phyloP scores from a whole-genome alignment of 371 early-diverging fungal genomes.

The Mortierella sp. region DNA sequence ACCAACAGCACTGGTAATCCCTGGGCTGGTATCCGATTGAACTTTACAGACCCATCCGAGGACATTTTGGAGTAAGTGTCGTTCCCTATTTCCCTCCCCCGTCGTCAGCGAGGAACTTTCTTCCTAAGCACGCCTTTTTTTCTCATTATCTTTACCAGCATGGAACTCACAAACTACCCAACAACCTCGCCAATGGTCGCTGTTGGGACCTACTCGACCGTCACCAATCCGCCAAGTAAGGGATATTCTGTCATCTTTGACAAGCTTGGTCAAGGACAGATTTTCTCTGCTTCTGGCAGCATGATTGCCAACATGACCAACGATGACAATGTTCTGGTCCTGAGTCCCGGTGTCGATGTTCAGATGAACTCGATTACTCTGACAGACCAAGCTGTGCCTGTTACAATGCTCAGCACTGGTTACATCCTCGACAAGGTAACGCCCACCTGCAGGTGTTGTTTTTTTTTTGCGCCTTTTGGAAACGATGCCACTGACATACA shows the following conservation, averaged over 20 bases:
- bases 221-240: not conserved
- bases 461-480: not conserved
- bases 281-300: not conserved
- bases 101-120: not conserved
- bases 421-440: slow-evolving; percentile 1
- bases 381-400: not conserved
- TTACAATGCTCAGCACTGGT: not conserved
- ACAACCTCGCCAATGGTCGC: not conserved
- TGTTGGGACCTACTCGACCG: not conserved
- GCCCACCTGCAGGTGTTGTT: no score
- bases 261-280: not conserved
- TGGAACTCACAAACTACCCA: not conserved
- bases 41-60: not conserved
- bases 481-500: not conserved
- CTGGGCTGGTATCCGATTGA: not conserved
- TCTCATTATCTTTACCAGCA: not conserved
- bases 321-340: not conserved
- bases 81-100: no score
- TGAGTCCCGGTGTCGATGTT: not conserved
- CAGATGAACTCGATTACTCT: not conserved
- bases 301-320: not conserved
- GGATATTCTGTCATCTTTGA: not conserved
- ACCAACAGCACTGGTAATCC: not conserved
- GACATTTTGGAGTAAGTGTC: not conserved
- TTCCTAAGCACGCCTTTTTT: not conserved